phyloP scores from a whole-genome alignment of 805 yeast species.

The Teunomyces gatunensis region DNA sequence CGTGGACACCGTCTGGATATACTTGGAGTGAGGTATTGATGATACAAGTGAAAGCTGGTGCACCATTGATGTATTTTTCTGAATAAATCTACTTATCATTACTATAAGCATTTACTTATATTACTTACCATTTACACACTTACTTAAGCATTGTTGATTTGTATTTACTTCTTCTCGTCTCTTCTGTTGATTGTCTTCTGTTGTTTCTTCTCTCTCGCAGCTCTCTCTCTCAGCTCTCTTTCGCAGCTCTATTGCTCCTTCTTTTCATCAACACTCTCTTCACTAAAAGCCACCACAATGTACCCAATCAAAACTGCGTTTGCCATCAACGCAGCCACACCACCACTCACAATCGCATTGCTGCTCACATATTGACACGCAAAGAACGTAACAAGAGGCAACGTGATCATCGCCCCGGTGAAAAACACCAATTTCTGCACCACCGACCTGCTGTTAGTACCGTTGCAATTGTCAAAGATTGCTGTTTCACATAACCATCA shows the following conservation, averaged over 20 bases:
- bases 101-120: too few species aligned
- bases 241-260: background rate
- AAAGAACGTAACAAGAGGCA: constrained; percentile 67
- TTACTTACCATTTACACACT: too few species aligned
- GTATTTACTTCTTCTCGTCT: too few species aligned
- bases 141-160: too few species aligned
- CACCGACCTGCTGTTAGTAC: constrained; percentile 46
- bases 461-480: background rate
- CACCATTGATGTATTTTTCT: constrained; percentile 38
- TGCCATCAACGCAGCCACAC: constrained; percentile 74
- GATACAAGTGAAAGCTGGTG: constrained; percentile 52
- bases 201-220: background rate
- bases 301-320: constrained; percentile 72
- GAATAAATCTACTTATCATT: too few species aligned
- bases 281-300: constrained; percentile 71
- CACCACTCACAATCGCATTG: constrained; percentile 70
- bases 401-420: constrained; percentile 72
- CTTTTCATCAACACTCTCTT: constrained; percentile 43
- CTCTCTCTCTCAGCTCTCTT: background rate
- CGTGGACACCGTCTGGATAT: constrained; percentile 44
- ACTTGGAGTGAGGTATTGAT: constrained; percentile 40
- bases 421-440: constrained; percentile 66
- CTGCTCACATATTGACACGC: constrained; percentile 43
- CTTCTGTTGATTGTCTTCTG: too few species aligned
- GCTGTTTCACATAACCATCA: background rate